A percentile compares a stretch with the other conserved stretches of the same genome.
Evolutionary conservation across 1,284 basidiomycete species (phyloP).

Genomic region (Tausonia pullulans): DNA sequence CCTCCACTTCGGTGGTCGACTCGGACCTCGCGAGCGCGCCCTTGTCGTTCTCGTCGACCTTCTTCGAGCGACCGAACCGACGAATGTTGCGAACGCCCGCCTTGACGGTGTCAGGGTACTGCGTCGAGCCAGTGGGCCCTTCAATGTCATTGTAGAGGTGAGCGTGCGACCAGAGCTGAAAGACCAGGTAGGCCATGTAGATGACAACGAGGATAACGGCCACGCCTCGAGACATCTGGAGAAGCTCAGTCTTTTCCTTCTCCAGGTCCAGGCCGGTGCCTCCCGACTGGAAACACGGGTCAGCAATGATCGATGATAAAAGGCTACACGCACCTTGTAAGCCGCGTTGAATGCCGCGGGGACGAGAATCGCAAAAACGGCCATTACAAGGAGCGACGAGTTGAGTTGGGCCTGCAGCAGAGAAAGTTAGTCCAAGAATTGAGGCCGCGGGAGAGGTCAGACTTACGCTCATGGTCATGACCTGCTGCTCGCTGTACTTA

Average conservation of each 20-base stretch:
- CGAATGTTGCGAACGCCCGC: background rate
- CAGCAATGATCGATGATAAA: too few relatives aligned
- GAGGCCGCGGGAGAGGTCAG: slow-evolving; percentile 25
- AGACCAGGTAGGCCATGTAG: slow-evolving; percentile 61
- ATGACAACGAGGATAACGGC: slow-evolving; percentile 59
- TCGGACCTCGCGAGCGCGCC: background rate
- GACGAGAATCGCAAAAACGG: slow-evolving; percentile 32
- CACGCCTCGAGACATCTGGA: slow-evolving; percentile 66
- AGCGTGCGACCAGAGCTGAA: slow-evolving; percentile 78
- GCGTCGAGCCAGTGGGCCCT: slow-evolving; percentile 24
- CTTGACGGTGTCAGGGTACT: slow-evolving; percentile 27
- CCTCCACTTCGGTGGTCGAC: background rate
- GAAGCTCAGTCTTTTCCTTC: slow-evolving; percentile 43
- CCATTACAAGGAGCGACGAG: slow-evolving; percentile 39
- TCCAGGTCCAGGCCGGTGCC: slow-evolving; percentile 22
- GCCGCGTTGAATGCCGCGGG: slow-evolving; percentile 36
- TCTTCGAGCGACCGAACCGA: background rate
- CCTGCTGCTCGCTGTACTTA: slow-evolving; percentile 32
- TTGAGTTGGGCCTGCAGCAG: slow-evolving; percentile 29
- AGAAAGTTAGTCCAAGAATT: background rate
- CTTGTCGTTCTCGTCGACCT: background rate
- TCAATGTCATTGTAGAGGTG: slow-evolving; percentile 35
- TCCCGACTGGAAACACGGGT: too few relatives aligned
- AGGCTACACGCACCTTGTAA: background rate
- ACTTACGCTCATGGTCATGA: slow-evolving; percentile 30